These are phyloP conservation scores for Thermothielavioides terrestris DNA, from an alignment of 495 filamentous ascomycete genomes.

Conservation along the genomic window DNA sequence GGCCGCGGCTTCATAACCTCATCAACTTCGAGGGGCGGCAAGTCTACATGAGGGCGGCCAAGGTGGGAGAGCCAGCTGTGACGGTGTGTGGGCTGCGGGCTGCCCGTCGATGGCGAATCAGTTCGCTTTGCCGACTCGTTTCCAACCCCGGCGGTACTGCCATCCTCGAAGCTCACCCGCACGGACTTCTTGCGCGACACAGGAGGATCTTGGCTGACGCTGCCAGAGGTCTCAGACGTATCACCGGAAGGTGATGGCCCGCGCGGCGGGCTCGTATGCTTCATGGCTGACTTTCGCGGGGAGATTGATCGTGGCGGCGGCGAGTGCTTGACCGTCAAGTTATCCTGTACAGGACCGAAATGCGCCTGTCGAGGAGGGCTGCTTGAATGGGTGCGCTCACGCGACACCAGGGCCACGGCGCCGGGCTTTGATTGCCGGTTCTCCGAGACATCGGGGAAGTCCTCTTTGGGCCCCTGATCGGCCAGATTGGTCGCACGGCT, in stretches of 20 bases:
- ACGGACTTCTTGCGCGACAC: conserved; percentile 56
- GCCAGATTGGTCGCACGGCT: not conserved
- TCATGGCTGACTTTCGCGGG: conserved; percentile 80
- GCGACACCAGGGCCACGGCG: not conserved
- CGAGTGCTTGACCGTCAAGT: conserved; percentile 55
- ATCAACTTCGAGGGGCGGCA: conserved; percentile 46
- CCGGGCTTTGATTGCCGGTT: not conserved
- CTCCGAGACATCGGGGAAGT: not conserved
- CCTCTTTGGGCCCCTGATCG: not conserved
- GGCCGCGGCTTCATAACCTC: conserved; percentile 69
- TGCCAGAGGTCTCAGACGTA: conserved; percentile 30
- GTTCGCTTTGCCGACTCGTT: conserved; percentile 44
- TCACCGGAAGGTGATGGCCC: conserved; percentile 37
- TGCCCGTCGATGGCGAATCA: conserved; percentile 41
- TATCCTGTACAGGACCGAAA: conserved; percentile 52
- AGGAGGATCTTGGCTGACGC: conserved; percentile 41
- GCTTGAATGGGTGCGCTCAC: conserved; percentile 26
- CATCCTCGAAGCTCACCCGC: conserved; percentile 83
- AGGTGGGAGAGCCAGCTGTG: conserved; percentile 47
- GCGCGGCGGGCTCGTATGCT: conserved; percentile 49
- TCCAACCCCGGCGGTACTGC: conserved; percentile 47
- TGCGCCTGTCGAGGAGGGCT: conserved; percentile 54
- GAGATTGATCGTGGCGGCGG: conserved; percentile 75
- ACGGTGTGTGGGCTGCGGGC: conserved; percentile 42
- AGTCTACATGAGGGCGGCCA: conserved; percentile 42